Base-by-base conservation (phyloP, 768 basidiomycete species). In the Hypsizygus marmoreus region DNA sequence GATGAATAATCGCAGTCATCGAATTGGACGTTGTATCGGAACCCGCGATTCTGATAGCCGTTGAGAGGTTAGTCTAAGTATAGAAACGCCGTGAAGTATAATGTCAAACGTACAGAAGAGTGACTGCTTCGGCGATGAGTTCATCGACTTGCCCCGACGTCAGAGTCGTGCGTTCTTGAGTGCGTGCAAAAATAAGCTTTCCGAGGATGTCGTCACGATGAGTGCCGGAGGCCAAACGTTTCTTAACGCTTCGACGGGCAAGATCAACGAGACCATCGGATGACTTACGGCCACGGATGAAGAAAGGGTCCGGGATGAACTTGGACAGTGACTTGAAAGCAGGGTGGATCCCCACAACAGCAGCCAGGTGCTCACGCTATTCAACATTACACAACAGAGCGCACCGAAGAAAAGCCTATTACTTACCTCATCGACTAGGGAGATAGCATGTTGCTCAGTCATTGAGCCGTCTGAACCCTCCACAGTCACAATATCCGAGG, bases 1-100 rank as follows among this genome's bases (percentile, higher is more conserved):
- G 50, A 43, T 60, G 57, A 16, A 66, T 51, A n/a, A 60, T 64
- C 1, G 52, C 66, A n/a, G 64, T 55, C 10, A 61, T 53, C 8
- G 63, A 62, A 41, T 60, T 70, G 1, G 68, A 63, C 11, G 65
- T 65, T 7, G 66, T 66, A 47, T 68, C 66, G 12, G 65, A 65
- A 2, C 68, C 68, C 6, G 67, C 67, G 44, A 65, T 66, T 8
- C 67, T 68, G 37, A 29, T 33, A 7, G 42, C 11, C 22, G 34
- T n/a, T 19, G 30, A 10, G 4, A 42, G 28, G 26, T 38, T 34
- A 26, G n/a, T 19, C 7, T 23, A 10, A 36, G 12, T 23, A 28
- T 6, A 4, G 19, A 11, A 20, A 41, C n/a, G n/a, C n/a, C n/a
- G n/a, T n/a, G 23, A 33, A n/a, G 9, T 7, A 42, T 24, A 33